Conservation (phyloP, 106 monocot species). For the Xerophyta viscosa region DNA sequence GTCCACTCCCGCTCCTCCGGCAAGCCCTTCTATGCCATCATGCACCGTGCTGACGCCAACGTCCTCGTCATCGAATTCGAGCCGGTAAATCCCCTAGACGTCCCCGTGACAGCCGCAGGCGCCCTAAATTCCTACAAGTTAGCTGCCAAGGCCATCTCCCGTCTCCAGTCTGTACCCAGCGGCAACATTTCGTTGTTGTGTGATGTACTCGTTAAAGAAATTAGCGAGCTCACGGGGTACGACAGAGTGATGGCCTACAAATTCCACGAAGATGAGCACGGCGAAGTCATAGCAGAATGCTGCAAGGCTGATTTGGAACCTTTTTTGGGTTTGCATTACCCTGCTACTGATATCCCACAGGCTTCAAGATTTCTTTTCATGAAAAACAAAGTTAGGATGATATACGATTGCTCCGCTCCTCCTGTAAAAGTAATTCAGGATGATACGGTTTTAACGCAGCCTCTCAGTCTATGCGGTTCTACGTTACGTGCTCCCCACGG, state of each 20-base stretch:
- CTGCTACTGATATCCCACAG: slow-evolving; percentile 93
- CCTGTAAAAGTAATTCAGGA: slow-evolving; percentile 73
- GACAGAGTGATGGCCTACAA: slow-evolving; percentile 91
- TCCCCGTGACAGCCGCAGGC: slow-evolving; percentile 62
- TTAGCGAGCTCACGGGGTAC: slow-evolving; percentile 74
- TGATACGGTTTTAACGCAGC: slow-evolving; percentile 35
- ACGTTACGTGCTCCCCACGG: slow-evolving; percentile 86
- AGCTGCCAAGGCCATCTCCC: slow-evolving; percentile 75
- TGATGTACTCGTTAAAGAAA: slow-evolving; percentile 68
- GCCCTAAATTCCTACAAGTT: slow-evolving; percentile 81
- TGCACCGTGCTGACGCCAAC: slow-evolving; percentile 62
- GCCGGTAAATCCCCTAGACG: slow-evolving; percentile 76
- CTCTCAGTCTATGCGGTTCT: slow-evolving; percentile 56
- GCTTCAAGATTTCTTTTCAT: slow-evolving; percentile 90
- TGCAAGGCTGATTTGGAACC: slow-evolving; percentile 59
- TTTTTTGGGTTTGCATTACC: slow-evolving; percentile 86
- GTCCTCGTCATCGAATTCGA: slow-evolving; percentile 81
- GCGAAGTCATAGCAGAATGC: slow-evolving; percentile 80
- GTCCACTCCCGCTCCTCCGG: slow-evolving; percentile 66
- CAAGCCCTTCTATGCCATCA: slow-evolving; percentile 83
- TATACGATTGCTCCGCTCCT: slow-evolving; percentile 61
- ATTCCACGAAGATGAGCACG: slow-evolving; percentile 94
- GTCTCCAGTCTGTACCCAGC: slow-evolving; percentile 72
- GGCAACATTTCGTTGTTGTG: slow-evolving; percentile 69
- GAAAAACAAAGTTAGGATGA: slow-evolving; percentile 95